These are phyloP conservation scores for Carallia pectinifolia DNA, from an alignment of 345 rosid genomes.

Conservation along the genomic window DNA sequence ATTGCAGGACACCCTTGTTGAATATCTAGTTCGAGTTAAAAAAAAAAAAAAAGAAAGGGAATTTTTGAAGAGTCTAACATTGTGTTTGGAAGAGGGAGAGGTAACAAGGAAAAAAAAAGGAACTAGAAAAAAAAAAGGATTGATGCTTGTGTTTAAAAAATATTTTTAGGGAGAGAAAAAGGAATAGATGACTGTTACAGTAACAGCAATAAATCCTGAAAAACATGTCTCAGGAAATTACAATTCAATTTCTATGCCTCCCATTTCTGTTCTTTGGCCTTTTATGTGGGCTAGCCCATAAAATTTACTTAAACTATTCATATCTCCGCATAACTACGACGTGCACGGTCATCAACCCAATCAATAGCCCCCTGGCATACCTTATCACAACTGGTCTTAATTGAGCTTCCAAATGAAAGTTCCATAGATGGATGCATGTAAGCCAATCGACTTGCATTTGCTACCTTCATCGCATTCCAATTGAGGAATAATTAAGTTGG, in stretches of 20 bases:
- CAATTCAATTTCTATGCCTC: neutral
- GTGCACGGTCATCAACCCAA: neutral
- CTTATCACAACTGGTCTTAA: neutral
- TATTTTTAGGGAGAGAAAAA: neutral
- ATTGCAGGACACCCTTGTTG: neutral
- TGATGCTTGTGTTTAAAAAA: too few species aligned
- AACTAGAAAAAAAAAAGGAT: too few species aligned
- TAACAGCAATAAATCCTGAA: too few species aligned
- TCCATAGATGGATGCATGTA: neutral
- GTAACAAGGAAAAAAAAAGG: too few species aligned
- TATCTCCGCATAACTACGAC: neutral
- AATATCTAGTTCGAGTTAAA: too few species aligned
- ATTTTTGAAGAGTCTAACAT: too few species aligned
- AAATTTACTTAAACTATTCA: neutral
- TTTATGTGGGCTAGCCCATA: neutral
- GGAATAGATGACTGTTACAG: neutral
- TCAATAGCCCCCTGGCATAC: neutral
- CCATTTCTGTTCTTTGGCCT: neutral
- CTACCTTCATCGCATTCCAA: constrained; percentile 5
- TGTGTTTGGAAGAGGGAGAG: too few species aligned
- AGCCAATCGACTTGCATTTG: neutral
- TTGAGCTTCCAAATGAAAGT: neutral
- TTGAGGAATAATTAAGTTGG: neutral
- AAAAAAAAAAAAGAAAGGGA: too few species aligned
- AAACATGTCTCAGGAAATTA: too few species aligned